A percentile compares a stretch with the other conserved stretches of the same genome.
phyloP scores from a whole-genome alignment of 2,329 filamentous ascomycete species.

The Fusarium chlamydosporum region DNA sequence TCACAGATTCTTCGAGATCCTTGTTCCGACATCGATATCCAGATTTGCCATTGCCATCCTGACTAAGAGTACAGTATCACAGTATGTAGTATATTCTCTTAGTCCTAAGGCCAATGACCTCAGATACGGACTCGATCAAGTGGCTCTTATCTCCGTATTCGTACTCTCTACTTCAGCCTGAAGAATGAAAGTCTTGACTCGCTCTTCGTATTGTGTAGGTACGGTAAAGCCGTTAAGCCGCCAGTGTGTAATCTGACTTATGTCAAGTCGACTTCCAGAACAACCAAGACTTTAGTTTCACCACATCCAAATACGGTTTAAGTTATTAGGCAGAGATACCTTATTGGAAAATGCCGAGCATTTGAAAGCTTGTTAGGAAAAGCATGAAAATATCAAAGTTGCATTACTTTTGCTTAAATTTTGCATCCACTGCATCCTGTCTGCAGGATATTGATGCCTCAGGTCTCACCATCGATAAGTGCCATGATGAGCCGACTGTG shows the following conservation, averaged over 20 bases:
- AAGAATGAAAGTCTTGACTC: slow-evolving; percentile 27
- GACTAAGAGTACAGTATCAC: background rate
- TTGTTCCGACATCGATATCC: slow-evolving; percentile 12
- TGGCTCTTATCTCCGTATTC: slow-evolving; percentile 33
- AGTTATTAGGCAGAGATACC: background rate
- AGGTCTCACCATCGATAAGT: background rate
- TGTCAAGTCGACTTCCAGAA: slow-evolving; percentile 8
- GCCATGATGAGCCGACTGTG: background rate
- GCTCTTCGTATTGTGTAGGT: background rate
- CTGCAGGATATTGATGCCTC: background rate
- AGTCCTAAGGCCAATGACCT: slow-evolving; percentile 7
- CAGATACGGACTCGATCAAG: background rate
- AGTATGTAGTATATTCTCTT: no score
- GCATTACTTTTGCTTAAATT: background rate
- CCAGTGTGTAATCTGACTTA: background rate
- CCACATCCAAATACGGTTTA: background rate
- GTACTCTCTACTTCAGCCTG: slow-evolving; percentile 27
- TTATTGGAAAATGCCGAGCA: background rate
- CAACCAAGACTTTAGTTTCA: background rate
- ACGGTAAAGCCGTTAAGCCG: background rate
- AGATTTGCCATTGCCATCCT: slow-evolving; percentile 12
- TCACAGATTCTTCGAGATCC: slow-evolving; percentile 27
- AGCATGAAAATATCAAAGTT: background rate
- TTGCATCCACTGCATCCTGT: background rate
- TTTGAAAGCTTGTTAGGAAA: background rate